Percentiles rank a stretch among this genome's conserved stretches.
Conservation (phyloP, 208 protist genomes). For the Zelonia costaricensis region DNA sequence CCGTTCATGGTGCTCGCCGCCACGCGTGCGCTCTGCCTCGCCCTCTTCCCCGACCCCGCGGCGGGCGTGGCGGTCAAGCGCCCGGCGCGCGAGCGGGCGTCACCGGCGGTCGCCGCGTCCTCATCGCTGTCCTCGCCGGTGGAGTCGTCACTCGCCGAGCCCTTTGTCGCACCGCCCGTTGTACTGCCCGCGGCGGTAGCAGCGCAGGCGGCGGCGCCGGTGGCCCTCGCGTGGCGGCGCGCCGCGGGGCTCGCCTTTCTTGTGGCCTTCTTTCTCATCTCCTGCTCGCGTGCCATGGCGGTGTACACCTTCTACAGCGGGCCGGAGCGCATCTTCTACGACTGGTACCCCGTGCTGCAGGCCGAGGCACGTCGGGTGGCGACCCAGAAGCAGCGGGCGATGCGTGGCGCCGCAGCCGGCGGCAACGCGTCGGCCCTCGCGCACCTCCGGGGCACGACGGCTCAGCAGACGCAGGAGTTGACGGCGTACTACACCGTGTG, state of each 20-base stretch:
- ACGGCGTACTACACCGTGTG: slow-evolving; percentile 65
- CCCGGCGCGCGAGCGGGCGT: no score
- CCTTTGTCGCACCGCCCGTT: no score
- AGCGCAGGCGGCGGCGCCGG: no score
- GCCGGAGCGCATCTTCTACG: slow-evolving; percentile 63
- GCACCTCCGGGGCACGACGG: slow-evolving; percentile 1
- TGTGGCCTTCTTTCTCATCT: slow-evolving; percentile 49
- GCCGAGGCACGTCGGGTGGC: slow-evolving; percentile 16
- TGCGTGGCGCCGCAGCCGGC: background rate
- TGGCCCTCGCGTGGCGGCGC: background rate
- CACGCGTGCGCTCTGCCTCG: slow-evolving; percentile 44
- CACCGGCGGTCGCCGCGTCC: background rate
- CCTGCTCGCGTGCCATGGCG: slow-evolving; percentile 61
- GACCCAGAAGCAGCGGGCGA: slow-evolving; percentile 2
- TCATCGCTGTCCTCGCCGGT: background rate
- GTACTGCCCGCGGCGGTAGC: no score
- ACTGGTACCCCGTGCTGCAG: slow-evolving; percentile 56
- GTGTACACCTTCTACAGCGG: slow-evolving; percentile 77
- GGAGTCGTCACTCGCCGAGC: no score
- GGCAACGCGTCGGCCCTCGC: background rate
- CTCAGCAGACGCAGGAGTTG: slow-evolving; percentile 12
- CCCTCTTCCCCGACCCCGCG: slow-evolving; percentile 20
- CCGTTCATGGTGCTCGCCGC: slow-evolving; percentile 89
- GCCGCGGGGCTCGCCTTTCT: slow-evolving; percentile 36
- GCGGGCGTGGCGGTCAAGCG: no score